These are phyloP conservation scores for Dipteronia sinensis DNA, from an alignment of 345 rosid species.

Conservation along the genomic window DNA sequence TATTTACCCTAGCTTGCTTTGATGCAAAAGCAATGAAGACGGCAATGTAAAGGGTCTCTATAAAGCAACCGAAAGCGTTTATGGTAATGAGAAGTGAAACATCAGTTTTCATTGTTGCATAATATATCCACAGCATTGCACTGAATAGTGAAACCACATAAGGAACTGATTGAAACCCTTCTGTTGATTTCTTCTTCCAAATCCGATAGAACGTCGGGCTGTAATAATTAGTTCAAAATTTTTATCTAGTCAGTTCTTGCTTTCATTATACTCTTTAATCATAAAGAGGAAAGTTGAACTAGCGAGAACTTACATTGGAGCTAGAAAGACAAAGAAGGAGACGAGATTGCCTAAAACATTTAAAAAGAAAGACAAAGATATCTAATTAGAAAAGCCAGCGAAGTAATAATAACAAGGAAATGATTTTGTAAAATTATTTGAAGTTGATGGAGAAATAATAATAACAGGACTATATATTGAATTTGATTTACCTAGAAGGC, in stretches of 20 bases:
- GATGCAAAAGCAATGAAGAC: conserved; percentile 56
- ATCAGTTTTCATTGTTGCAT: conserved; percentile 57
- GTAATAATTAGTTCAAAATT: background rate
- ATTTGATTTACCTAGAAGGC: conserved; percentile 20
- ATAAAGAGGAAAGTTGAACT: background rate
- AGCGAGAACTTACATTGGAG: conserved; percentile 39
- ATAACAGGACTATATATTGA: too few relatives aligned
- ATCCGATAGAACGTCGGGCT: conserved; percentile 73
- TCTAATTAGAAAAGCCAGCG: background rate
- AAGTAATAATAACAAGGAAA: background rate
- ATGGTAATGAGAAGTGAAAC: conserved; percentile 70
- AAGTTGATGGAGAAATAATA: background rate
- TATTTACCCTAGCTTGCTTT: conserved; percentile 50
- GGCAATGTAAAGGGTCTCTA: conserved; percentile 61
- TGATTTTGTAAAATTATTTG: background rate
- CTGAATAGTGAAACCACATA: conserved; percentile 66
- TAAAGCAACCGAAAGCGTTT: conserved; percentile 60
- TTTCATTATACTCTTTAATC: background rate
- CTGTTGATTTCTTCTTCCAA: conserved; percentile 70
- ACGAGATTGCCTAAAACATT: conserved; percentile 26
- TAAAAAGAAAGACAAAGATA: background rate
- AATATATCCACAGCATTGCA: conserved; percentile 67
- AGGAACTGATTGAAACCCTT: conserved; percentile 73
- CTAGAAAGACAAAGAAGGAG: conserved; percentile 37
- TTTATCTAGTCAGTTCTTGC: background rate